Base-by-base conservation (phyloP, 2,329 filamentous ascomycete species). In the Helicocarpus griseus region DNA sequence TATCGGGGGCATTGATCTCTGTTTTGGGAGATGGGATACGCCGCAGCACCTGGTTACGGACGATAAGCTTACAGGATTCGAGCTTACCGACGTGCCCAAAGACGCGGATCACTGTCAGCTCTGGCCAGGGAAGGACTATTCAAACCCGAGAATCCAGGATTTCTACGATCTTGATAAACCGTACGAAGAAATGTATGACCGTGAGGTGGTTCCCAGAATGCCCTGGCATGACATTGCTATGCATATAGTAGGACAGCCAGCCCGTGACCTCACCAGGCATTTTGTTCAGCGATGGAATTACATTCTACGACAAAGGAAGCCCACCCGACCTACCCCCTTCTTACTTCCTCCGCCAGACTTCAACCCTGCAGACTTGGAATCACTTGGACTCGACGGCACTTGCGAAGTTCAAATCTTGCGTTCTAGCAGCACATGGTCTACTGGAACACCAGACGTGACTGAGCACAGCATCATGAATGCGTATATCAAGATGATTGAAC, bases 201-300 rank as follows among this genome's bases (percentile, higher is more conserved):
- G 97, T 69, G 82, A 86, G 2, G 89, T 96, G 48, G 93, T 85
- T 61, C 91, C 90, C 6, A 84, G 93, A 28, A 97, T 98, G 93
- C 91, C 93, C 0, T 98, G 93, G 93, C 91, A 97, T 65, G 93
- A 98, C 65, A 89, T 96, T 4, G 79, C 87, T 9, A 94, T 97
- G 87, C 89, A 86, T 11, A 61, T 96, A 13, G 80, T 93, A 54
- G 91, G 93, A 0, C 88, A 90, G 22, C 87, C 84, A 57, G 87
- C 95, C 9, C 89, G 91, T 65, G 91, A 97, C 63, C 93, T 98
- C 60, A 91, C 90, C 0, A 89, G 97, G 68, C 90, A 98, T 65
- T 98, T 97, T 60, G 83, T 95, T 7, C 73, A 96, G 45, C 82
- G 93, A 40, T 97, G 91, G 93, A 97, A 98, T 65, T 96, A 97